Conservation (phyloP, 2,329 filamentous ascomycete species). For the Ceratocystis eucalypticola region DNA sequence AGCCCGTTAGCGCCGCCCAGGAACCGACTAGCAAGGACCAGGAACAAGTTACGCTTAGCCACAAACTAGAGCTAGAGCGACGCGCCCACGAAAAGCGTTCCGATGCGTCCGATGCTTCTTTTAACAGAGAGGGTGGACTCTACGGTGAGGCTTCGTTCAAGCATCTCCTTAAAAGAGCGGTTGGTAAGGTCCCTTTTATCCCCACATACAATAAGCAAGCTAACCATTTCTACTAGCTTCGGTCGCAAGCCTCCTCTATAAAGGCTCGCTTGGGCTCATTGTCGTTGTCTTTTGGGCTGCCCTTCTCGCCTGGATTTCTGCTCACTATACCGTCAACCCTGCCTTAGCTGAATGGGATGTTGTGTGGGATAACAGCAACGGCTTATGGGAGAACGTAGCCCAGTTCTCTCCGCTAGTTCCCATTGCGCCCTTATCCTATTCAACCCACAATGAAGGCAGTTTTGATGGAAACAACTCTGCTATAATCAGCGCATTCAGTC, state of each 20-base stretch:
- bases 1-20: not conserved
- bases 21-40: not conserved
- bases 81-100: constrained; percentile 1
- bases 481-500: constrained; percentile 24
- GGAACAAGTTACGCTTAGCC: not conserved
- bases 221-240: constrained; percentile 4
- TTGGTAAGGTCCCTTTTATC: constrained; percentile 10
- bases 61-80: not conserved
- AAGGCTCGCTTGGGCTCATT: constrained; percentile 3
- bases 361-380: constrained; percentile 23
- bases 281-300: constrained; percentile 10
- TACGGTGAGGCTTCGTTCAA: constrained; percentile 11
- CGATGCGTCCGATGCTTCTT: not conserved
- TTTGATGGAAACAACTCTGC: constrained; percentile 26
- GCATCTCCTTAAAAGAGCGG: constrained; percentile 6
- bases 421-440: not conserved
- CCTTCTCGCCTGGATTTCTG: constrained; percentile 7
- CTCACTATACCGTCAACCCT: constrained; percentile 15
- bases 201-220: not conserved
- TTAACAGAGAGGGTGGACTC: constrained; percentile 10
- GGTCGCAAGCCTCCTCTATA: constrained; percentile 3
- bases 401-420: constrained; percentile 23
- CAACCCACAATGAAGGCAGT: constrained; percentile 2
- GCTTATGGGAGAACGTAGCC: constrained; percentile 23
- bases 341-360: constrained; percentile 13